A percentile compares a stretch with the other conserved stretches of the same genome.
Conservation (phyloP, 148 eudicot species). For the Dysphania ambrosioides region DNA sequence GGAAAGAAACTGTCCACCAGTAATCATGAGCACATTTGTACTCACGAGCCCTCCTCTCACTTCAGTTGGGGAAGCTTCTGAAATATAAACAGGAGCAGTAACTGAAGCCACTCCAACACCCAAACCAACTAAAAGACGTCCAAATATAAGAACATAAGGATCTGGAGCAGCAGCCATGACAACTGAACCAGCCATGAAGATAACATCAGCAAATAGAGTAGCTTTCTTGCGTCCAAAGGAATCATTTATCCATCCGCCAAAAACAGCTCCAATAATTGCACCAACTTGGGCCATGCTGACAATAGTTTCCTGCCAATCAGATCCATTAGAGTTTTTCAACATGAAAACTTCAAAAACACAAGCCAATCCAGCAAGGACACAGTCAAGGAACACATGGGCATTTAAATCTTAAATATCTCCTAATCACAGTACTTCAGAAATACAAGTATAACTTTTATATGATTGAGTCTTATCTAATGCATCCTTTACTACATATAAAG, state of each 20-base stretch:
- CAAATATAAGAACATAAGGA: conserved; percentile 81
- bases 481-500: neutral
- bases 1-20: conserved; percentile 92
- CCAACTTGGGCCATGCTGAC: conserved; percentile 97
- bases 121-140: conserved; percentile 75
- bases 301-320: conserved; percentile 62
- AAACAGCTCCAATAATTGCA: conserved; percentile 85
- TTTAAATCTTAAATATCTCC: neutral
- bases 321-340: neutral
- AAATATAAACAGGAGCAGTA: conserved; percentile 89
- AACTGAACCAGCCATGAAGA: conserved; percentile 63
- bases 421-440: neutral
- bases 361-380: neutral
- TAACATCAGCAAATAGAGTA: conserved; percentile 65
- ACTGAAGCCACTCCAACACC: conserved; percentile 91
- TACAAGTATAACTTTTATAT: neutral
- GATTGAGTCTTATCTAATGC: neutral
- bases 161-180: conserved; percentile 88
- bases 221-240: conserved; percentile 76
- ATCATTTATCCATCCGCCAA: conserved; percentile 88
- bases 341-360: neutral
- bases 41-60: conserved; percentile 88
- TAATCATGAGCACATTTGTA: conserved; percentile 90
- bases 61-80: conserved; percentile 83
- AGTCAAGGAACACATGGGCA: neutral